A percentile compares a stretch with the other conserved stretches of the same genome.
phyloP scores from a whole-genome alignment of 2,329 filamentous ascomycete species.

The Leptosphaerulina australis region DNA sequence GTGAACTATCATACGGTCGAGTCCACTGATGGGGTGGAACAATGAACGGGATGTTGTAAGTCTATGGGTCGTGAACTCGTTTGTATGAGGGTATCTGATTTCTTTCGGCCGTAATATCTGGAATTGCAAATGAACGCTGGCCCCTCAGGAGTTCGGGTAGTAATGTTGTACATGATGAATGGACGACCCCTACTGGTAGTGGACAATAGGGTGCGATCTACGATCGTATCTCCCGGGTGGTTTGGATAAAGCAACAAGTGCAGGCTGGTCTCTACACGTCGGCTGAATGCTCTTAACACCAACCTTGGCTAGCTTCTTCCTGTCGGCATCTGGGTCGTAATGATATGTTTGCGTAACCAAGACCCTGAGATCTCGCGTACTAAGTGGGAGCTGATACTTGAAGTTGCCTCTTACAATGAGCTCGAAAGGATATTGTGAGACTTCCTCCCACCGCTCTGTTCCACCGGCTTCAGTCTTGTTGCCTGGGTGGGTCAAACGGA shows the following conservation, averaged over 20 bases:
- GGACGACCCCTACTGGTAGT: slow-evolving; percentile 22
- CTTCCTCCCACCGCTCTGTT: slow-evolving; percentile 84
- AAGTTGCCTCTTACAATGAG: slow-evolving; percentile 89
- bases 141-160: slow-evolving; percentile 22
- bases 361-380: slow-evolving; percentile 60
- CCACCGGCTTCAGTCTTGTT: slow-evolving; percentile 86
- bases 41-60: slow-evolving; percentile 20
- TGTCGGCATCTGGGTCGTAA: slow-evolving; percentile 46
- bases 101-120: slow-evolving; percentile 32
- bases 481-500: slow-evolving; percentile 81
- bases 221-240: slow-evolving; percentile 40
- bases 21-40: slow-evolving; percentile 4
- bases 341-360: slow-evolving; percentile 51
- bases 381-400: slow-evolving; percentile 74
- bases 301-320: slow-evolving; percentile 36
- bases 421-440: slow-evolving; percentile 90
- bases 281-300: slow-evolving; percentile 9
- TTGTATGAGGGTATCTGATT: slow-evolving; percentile 47
- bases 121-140: slow-evolving; percentile 15
- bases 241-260: slow-evolving; percentile 30
- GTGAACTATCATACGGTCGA: slow-evolving; percentile 13
- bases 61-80: slow-evolving; percentile 49
- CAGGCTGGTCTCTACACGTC: slow-evolving; percentile 14
- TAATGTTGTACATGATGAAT: slow-evolving; percentile 30
- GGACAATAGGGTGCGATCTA: slow-evolving; percentile 24